These are phyloP conservation scores for Cornus kousa DNA, from an alignment of 148 eudicot genomes.

Conservation along the genomic window DNA sequence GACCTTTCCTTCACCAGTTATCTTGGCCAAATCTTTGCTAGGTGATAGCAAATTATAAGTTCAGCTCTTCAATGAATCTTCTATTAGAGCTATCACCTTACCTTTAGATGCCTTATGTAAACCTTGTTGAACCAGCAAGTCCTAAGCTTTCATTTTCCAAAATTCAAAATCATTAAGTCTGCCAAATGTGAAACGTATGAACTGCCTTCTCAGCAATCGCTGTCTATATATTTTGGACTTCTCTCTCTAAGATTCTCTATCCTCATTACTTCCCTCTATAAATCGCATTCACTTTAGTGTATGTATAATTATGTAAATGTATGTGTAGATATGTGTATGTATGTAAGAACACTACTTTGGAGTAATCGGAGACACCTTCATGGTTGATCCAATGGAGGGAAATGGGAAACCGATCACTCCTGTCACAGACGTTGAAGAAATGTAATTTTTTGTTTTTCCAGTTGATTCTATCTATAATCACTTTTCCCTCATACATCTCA, in stretches of 20 bases:
- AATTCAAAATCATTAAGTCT: too few relatives aligned
- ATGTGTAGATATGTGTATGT: background rate
- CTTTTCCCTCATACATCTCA: background rate
- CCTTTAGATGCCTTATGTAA: too few relatives aligned
- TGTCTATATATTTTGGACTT: background rate
- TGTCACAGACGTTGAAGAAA: slow-evolving; percentile 19
- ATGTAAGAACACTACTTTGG: background rate
- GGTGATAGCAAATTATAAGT: too few relatives aligned
- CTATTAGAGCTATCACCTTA: too few relatives aligned
- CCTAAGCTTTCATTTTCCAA: too few relatives aligned
- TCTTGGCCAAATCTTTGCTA: too few relatives aligned
- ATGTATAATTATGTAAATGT: background rate
- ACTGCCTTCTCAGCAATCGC: background rate
- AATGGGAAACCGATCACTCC: slow-evolving; percentile 1
- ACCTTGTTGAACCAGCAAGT: too few relatives aligned
- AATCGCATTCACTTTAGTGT: background rate
- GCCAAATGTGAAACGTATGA: too few relatives aligned
- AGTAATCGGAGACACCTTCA: background rate
- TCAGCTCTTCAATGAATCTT: too few relatives aligned
- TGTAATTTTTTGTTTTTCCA: background rate
- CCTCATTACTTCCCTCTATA: background rate
- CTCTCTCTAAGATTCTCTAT: background rate
- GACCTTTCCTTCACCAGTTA: too few relatives aligned
- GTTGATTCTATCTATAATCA: background rate
- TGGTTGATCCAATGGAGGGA: background rate